phyloP scores from a whole-genome alignment of 2,329 filamentous ascomycete genomes.

The Ophiostoma perfectum region DNA sequence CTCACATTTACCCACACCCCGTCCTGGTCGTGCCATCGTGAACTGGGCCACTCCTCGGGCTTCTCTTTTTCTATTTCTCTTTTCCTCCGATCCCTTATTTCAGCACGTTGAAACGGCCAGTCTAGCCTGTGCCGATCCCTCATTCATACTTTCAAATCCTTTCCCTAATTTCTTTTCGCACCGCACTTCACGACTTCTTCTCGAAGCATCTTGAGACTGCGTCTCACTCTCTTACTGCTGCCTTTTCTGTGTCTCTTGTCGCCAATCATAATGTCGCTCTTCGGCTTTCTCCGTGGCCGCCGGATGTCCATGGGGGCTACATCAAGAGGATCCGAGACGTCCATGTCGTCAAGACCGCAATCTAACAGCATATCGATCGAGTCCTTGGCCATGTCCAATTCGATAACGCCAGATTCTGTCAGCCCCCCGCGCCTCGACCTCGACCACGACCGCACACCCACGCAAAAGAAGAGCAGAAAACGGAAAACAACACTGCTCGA shows the following conservation, averaged over 20 bases:
- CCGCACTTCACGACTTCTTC: neutral
- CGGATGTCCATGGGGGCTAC: neutral
- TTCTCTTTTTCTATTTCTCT: neutral
- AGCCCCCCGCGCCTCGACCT: neutral
- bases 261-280: neutral
- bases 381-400: neutral
- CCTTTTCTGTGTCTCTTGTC: too few species aligned
- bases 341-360: neutral
- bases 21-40: neutral
- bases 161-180: neutral
- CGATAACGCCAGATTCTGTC: neutral
- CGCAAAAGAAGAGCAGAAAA: conserved; percentile 3
- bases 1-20: neutral
- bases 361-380: neutral
- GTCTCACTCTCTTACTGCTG: neutral
- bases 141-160: conserved; percentile 1
- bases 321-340: neutral
- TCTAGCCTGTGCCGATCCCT: conserved; percentile 4
- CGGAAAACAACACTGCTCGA: neutral
- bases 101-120: conserved; percentile 9
- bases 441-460: neutral
- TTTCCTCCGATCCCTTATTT: conserved; percentile 8
- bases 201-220: neutral
- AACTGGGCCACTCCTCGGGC: neutral
- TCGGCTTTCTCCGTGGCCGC: neutral